Evolutionary conservation across 805 yeast species (phyloP).

Genomic region (Torulaspora delbrueckii): DNA sequence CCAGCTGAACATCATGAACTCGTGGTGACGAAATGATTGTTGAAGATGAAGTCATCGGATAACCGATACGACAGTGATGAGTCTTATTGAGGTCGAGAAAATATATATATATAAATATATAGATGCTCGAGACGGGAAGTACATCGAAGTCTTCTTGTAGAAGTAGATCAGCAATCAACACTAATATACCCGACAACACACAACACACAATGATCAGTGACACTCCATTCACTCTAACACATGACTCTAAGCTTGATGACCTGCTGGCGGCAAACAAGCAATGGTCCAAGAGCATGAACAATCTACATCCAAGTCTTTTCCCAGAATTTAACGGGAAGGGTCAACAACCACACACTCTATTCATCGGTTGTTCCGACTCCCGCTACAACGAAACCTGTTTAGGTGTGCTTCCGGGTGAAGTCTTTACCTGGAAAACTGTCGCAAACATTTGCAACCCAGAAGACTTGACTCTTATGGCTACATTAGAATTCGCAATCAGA

Average conservation of each 20-base stretch:
- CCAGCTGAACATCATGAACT: background rate
- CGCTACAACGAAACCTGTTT: constrained; percentile 78
- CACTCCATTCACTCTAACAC: constrained; percentile 24
- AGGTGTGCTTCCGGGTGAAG: constrained; percentile 82
- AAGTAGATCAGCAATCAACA: background rate
- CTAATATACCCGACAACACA: background rate
- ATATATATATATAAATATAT: background rate
- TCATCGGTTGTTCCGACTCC: constrained; percentile 94
- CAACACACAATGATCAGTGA: constrained; percentile 15
- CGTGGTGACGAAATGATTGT: constrained; percentile 1
- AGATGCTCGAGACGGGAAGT: background rate
- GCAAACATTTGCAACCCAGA: constrained; percentile 68
- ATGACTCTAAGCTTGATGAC: constrained; percentile 34
- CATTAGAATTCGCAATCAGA: constrained; percentile 82
- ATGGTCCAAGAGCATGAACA: constrained; percentile 45
- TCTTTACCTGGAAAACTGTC: constrained; percentile 82
- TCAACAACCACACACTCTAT: constrained; percentile 86
- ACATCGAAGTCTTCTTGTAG: too few species aligned
- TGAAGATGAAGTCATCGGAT: constrained; percentile 2
- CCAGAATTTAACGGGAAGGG: constrained; percentile 63
- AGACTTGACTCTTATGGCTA: constrained; percentile 71
- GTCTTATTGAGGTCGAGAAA: too few species aligned
- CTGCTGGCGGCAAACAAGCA: constrained; percentile 39
- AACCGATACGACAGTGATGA: background rate
- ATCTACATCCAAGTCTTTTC: constrained; percentile 53